Evolutionary conservation across 345 rosid species (phyloP), one percentile per base, ranked within the genome.

Genomic region (Pseudoturritis turrita): DNA sequence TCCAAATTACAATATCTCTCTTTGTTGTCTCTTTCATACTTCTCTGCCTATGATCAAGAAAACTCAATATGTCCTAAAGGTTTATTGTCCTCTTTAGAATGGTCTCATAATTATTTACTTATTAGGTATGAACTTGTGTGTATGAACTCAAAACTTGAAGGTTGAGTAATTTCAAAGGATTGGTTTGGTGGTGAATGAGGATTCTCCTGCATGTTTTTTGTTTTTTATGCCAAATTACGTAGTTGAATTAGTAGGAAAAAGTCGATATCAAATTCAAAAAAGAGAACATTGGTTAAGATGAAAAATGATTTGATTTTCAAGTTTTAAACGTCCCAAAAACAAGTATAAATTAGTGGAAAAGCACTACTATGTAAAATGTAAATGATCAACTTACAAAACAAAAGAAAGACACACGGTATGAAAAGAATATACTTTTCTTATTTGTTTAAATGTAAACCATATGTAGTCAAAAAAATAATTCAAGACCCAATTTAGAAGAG

Each of bases 11-110:
- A 9, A 60, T 59, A 49, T 74, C 68, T 65, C 53, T 67, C 28
- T 51, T 71, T 70, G 41, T 70, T 46, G 65, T 56, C 69, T 50
- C 60, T 60, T 43, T 62, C 35, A 43, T 63, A 63, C 56, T 44
- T 60, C 1, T 53, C 64, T 33, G 57, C 65, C 25, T 45, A 36
- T 55, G 44, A 65, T 46, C 17, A 65, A 56, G 35, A 55, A n/a
- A 55, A 7, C 23, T 37, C 77, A 19, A n/a, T 41, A 25, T 51
- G 77, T 44, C 31, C 33, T 46, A 54, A 44, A 56, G 33, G 36
- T 57, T 46, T 26, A 47, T n/a, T 35, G 35, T 45, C 43, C 33
- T 13, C 46, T 47, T 25, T 65, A 14, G 57, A 49, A 65, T 14
- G 47, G 23, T 10, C 14, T 21, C 47, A 45, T 46, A 46, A 22